Percentiles rank a stretch among this genome's conserved stretches.
These are phyloP conservation scores for Zasmidium cellare DNA, from an alignment of 2,329 filamentous ascomycete genomes.

Conservation along the genomic window DNA sequence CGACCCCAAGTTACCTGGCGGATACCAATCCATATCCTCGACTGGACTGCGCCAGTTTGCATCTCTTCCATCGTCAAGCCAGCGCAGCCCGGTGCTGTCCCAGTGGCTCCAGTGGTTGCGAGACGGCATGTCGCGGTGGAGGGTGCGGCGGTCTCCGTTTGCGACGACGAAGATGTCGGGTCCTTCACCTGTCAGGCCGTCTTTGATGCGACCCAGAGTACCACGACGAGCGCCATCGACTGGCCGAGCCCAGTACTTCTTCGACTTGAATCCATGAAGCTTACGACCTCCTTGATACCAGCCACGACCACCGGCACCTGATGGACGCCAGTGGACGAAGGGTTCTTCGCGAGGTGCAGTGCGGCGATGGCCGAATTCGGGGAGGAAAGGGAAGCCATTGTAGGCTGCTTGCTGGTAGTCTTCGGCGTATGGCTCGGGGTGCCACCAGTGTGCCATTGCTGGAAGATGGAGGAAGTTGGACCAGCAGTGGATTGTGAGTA, in stretches of 20 bases:
- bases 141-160: slow-evolving; percentile 38
- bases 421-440: slow-evolving; percentile 20
- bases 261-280: slow-evolving; percentile 32
- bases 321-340: slow-evolving; percentile 24
- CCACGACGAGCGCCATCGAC: slow-evolving; percentile 43
- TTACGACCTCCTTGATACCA: slow-evolving; percentile 29
- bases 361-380: slow-evolving; percentile 26
- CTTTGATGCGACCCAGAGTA: slow-evolving; percentile 42
- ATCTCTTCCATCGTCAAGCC: slow-evolving; percentile 7
- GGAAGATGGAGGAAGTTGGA: background rate
- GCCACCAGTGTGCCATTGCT: slow-evolving; percentile 19
- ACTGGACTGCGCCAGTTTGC: slow-evolving; percentile 38
- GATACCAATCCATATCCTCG: slow-evolving; percentile 34
- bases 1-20: slow-evolving; percentile 31
- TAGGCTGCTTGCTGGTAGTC: slow-evolving; percentile 21
- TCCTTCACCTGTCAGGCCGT: slow-evolving; percentile 43
- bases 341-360: slow-evolving; percentile 28
- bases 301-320: slow-evolving; percentile 9
- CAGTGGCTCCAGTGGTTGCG: slow-evolving; percentile 40
- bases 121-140: slow-evolving; percentile 39
- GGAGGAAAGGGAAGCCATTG: slow-evolving; percentile 26
- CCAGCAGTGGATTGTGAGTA: background rate
- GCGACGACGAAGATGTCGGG: slow-evolving; percentile 48
- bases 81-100: slow-evolving; percentile 25
- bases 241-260: slow-evolving; percentile 47